Evolutionary conservation across 2,329 filamentous ascomycete genomes (phyloP).

Genomic region (Microsporum audouinii): DNA sequence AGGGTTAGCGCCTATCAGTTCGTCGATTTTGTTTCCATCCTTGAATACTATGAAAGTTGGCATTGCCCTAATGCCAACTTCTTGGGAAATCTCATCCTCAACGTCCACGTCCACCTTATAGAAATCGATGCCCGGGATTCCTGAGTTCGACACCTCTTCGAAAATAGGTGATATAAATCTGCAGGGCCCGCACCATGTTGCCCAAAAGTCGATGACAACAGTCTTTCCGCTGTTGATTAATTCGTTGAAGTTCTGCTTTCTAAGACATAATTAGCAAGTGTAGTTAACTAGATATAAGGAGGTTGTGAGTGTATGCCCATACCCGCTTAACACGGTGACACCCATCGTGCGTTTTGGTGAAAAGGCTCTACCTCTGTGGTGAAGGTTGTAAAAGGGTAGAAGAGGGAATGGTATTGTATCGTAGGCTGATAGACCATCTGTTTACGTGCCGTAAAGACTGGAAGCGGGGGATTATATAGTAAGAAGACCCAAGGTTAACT

Average conservation of each 20-base stretch:
- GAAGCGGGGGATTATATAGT: no score
- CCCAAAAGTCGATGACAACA: constrained; percentile 43
- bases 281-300: neutral
- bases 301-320: neutral
- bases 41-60: constrained; percentile 33
- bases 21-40: constrained; percentile 25
- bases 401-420: no score
- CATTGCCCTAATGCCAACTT: constrained; percentile 41
- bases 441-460: no score
- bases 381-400: no score
- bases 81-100: constrained; percentile 38
- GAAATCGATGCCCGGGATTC: constrained; percentile 41
- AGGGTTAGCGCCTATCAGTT: constrained; percentile 55
- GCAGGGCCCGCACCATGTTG: constrained; percentile 48
- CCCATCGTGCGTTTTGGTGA: neutral
- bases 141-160: constrained; percentile 38
- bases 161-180: constrained; percentile 44
- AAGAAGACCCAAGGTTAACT: no score
- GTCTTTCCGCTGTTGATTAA: constrained; percentile 28
- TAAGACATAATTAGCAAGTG: neutral
- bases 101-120: constrained; percentile 47
- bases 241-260: neutral
- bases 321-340: neutral
- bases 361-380: no score
- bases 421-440: no score